These are phyloP conservation scores for Clarireedia paspali DNA, from an alignment of 2,329 filamentous ascomycete genomes.

Conservation along the genomic window DNA sequence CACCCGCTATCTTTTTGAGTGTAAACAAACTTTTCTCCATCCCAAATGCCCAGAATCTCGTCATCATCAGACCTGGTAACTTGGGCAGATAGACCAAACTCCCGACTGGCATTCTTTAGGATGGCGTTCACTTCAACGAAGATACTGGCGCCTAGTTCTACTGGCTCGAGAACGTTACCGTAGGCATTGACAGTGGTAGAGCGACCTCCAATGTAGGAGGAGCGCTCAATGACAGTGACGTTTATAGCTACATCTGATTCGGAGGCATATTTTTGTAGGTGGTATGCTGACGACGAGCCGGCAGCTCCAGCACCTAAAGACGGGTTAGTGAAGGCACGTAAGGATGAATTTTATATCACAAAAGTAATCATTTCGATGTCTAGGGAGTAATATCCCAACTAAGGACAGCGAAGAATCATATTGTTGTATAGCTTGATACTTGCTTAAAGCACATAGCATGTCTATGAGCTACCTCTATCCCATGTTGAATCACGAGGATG, in stretches of 20 bases:
- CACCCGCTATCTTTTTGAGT: slow-evolving; percentile 50
- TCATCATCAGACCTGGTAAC: slow-evolving; percentile 37
- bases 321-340: neutral
- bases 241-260: slow-evolving; percentile 54
- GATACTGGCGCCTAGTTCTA: slow-evolving; percentile 87
- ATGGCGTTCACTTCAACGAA: slow-evolving; percentile 84
- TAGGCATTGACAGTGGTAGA: slow-evolving; percentile 78
- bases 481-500: too few relatives aligned
- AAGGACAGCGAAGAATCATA: neutral
- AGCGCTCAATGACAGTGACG: slow-evolving; percentile 83
- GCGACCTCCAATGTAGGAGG: slow-evolving; percentile 71
- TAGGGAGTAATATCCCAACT: neutral
- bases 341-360: neutral
- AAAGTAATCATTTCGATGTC: neutral
- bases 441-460: too few relatives aligned
- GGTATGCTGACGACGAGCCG: slow-evolving; percentile 80
- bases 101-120: slow-evolving; percentile 62
- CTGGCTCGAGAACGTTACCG: slow-evolving; percentile 54
- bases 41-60: slow-evolving; percentile 69
- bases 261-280: slow-evolving; percentile 64
- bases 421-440: too few relatives aligned
- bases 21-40: slow-evolving; percentile 69
- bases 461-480: too few relatives aligned
- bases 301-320: slow-evolving; percentile 74
- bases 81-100: slow-evolving; percentile 58